Evolutionary conservation across 164 flowering plant species (phyloP).

Genomic region (Chloranthus sessilifolius): DNA sequence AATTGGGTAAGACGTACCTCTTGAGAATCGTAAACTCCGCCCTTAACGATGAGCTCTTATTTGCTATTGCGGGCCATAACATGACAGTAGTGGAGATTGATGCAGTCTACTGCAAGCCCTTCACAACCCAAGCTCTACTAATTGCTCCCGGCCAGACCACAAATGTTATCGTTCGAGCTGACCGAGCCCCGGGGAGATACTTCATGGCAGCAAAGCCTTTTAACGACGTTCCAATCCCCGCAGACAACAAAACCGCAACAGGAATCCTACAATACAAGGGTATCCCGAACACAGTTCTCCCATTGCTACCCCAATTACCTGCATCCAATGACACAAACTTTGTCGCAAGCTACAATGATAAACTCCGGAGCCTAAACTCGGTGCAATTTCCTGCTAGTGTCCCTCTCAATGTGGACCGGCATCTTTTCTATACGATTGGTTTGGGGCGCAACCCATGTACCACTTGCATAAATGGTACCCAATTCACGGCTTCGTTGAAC

Average conservation of each 20-base stretch:
- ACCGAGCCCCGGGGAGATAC: constrained; percentile 31
- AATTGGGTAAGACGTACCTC: constrained; percentile 41
- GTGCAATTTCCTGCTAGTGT: constrained; percentile 40
- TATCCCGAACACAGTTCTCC: constrained; percentile 32
- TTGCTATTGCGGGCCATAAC: constrained; percentile 40
- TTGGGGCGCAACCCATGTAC: constrained; percentile 35
- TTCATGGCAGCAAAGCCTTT: constrained; percentile 46
- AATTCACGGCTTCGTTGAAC: constrained; percentile 40
- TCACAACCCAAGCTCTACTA: constrained; percentile 29
- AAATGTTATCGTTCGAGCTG: constrained; percentile 36
- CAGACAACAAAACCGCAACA: constrained; percentile 48
- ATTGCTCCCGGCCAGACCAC: constrained; percentile 57
- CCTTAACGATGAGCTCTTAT: constrained; percentile 44
- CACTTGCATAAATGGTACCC: constrained; percentile 35
- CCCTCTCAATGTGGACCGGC: constrained; percentile 35
- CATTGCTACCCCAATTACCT: constrained; percentile 35
- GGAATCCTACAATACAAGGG: constrained; percentile 49
- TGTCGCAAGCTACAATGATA: constrained; percentile 26
- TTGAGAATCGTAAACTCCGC: constrained; percentile 45
- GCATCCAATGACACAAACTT: constrained; percentile 30
- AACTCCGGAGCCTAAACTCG: constrained; percentile 38
- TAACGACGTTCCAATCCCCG: constrained; percentile 32
- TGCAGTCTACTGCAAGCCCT: constrained; percentile 49
- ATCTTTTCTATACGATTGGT: constrained; percentile 41
- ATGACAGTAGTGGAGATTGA: constrained; percentile 58